Percentiles rank a stretch among this genome's conserved stretches.
Conservation (phyloP, 345 rosid species). For the Eucalyptus decipiens region DNA sequence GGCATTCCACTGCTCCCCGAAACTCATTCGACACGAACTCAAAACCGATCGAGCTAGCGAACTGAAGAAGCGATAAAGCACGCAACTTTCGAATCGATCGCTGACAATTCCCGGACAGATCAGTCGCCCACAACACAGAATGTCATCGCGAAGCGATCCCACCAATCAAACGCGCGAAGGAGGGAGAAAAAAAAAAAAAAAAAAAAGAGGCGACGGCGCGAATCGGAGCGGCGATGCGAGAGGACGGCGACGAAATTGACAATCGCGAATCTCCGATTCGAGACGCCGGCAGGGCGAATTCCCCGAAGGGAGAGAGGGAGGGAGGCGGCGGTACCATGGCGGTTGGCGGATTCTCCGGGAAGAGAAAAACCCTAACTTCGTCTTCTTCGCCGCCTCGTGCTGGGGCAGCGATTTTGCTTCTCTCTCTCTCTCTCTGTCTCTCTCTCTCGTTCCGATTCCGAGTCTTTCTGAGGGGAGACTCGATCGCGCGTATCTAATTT, state of each 20-base stretch:
- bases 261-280: not conserved
- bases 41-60: not conserved
- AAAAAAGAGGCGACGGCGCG: not conserved
- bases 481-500: not conserved
- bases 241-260: not conserved
- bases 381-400: not conserved
- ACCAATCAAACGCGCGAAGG: not conserved
- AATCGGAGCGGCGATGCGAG: not conserved
- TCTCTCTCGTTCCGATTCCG: not conserved
- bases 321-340: not conserved
- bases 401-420: not conserved
- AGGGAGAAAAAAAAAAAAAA: rapidly evolving
- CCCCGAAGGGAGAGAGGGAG: not conserved
- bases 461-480: not conserved
- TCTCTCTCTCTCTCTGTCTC: not conserved
- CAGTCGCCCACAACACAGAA: not conserved
- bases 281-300: not conserved
- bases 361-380: not conserved
- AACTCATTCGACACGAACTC: not conserved
- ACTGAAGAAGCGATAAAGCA: not conserved
- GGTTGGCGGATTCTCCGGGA: not conserved
- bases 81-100: not conserved
- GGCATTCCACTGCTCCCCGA: no score
- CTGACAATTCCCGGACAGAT: not conserved
- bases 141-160: not conserved